phyloP scores from a whole-genome alignment of 371 early-diverging fungal species.

The Mucor piriformis region DNA sequence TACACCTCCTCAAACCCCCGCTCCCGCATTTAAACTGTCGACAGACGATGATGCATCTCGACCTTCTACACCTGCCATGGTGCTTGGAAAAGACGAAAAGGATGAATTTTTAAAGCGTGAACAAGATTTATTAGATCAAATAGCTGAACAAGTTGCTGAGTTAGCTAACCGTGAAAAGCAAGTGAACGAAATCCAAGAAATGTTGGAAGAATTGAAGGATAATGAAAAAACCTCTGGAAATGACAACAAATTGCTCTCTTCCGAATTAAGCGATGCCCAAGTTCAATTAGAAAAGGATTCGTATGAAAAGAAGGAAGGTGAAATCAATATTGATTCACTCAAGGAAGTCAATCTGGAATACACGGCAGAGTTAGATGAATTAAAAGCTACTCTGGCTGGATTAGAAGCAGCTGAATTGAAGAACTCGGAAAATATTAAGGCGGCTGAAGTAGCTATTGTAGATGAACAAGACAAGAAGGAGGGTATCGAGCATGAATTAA shows the following conservation, averaged over 20 bases:
- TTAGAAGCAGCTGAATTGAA: conserved; percentile 40
- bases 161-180: conserved; percentile 57
- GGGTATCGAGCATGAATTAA: conserved; percentile 72
- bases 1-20: conserved; percentile 44
- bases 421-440: conserved; percentile 4
- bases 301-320: conserved; percentile 85
- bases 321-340: conserved; percentile 80
- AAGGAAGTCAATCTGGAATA: conserved; percentile 83
- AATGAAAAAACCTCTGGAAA: conserved; percentile 51
- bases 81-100: conserved; percentile 84
- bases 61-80: conserved; percentile 78
- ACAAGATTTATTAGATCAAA: conserved; percentile 89
- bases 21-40: conserved; percentile 51
- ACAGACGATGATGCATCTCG: conserved; percentile 54
- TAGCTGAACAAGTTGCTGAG: conserved; percentile 82
- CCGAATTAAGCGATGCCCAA: conserved; percentile 71
- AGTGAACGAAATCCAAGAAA: conserved; percentile 62
- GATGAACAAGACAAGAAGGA: conserved; percentile 73
- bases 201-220: conserved; percentile 62
- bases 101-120: conserved; percentile 94
- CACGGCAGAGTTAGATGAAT: conserved; percentile 65
- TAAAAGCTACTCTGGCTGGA: conserved; percentile 64
- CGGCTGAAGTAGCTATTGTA: conserved; percentile 15
- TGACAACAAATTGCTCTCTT: conserved; percentile 69
- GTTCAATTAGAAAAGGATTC: conserved; percentile 83